Evolutionary conservation across 129 eudicot genomes (phyloP).

Genomic region (Escallonia rubra): DNA sequence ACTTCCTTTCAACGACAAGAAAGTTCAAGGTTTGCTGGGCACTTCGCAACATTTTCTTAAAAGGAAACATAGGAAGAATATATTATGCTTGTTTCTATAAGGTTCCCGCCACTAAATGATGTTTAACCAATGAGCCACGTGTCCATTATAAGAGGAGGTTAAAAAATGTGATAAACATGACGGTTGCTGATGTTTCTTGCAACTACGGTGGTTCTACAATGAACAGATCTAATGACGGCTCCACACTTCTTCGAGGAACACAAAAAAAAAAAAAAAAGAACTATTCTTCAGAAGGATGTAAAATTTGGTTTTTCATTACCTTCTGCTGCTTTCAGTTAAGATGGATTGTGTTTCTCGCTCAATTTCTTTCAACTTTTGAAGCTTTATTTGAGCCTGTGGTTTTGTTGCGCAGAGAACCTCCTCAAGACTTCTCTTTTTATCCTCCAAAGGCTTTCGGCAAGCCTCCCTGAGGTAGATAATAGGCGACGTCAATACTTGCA

Average conservation of each 20-base stretch:
- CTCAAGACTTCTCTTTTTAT: constrained; percentile 42
- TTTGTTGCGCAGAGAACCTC: constrained; percentile 33
- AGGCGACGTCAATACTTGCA: constrained; percentile 1
- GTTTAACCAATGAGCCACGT: neutral
- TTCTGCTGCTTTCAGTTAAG: constrained; percentile 44
- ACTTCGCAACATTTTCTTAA: too few species aligned
- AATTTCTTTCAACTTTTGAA: constrained; percentile 35
- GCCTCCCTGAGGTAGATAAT: constrained; percentile 40
- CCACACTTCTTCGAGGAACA: neutral
- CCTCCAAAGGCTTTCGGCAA: constrained; percentile 39
- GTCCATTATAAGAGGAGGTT: neutral
- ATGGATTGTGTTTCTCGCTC: constrained; percentile 39
- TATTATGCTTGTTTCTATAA: too few species aligned
- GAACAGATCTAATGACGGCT: neutral
- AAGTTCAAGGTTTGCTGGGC: too few species aligned
- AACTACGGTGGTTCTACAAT: neutral
- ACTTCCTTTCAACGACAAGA: too few species aligned
- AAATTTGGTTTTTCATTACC: constrained; percentile 30
- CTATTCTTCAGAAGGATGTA: neutral
- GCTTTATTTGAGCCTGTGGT: constrained; percentile 44
- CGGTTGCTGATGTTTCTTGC: too few species aligned
- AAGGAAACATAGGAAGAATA: too few species aligned
- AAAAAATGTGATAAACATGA: neutral
- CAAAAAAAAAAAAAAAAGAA: neutral
- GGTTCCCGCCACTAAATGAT: too few species aligned